Evolutionary conservation across 805 yeast species (phyloP), one percentile per base, ranked within the genome.

Genomic region (Kurtzmaniella fragi): DNA sequence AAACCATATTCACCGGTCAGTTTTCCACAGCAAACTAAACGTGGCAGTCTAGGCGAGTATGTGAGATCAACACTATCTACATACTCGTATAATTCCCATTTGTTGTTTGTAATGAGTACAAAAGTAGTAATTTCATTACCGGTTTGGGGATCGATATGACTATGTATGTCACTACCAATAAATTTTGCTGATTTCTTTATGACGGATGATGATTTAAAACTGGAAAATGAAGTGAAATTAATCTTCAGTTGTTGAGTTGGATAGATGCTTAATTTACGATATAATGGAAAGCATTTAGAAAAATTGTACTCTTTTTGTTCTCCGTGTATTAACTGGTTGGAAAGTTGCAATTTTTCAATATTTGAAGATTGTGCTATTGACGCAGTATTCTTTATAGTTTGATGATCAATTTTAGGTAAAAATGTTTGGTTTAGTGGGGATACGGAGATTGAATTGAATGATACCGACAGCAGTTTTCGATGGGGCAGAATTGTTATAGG

Each of bases 251-350:
- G 84, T 71, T 38, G 88, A 57, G 59, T 79, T 63, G 46, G 79
- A 67, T 53, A 75, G 63, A 47, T 73, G 44, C 61, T 72, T 64
- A 37, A 78, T 63, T 58, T 81, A 42, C 95, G 71, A 54, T 83
- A 85, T 40, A 80, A 77, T 0, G 97, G 97, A 60, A 87, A 89
- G 49, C 91, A 86, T 50, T 80, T 83, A 5, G 82, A 80, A 56
- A 81, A 87, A 38, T 79, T 70, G 39, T 74, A 70, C 53, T 86
- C 95, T 45, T 80, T 78, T 20, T 56, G 54, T 43, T 65, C 73
- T 32, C 54, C 58, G 3, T 20, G 25, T 5, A 20, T 20, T 20
- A 20, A 20, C 8, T 20, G 25, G 25, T 20, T 20, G 25, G 25
- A 20, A 5, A 20, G 8, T 5, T 20, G 25, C 25, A 20, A 8